Conservation (phyloP, 768 basidiomycete species). For the Galerina sulciceps region DNA sequence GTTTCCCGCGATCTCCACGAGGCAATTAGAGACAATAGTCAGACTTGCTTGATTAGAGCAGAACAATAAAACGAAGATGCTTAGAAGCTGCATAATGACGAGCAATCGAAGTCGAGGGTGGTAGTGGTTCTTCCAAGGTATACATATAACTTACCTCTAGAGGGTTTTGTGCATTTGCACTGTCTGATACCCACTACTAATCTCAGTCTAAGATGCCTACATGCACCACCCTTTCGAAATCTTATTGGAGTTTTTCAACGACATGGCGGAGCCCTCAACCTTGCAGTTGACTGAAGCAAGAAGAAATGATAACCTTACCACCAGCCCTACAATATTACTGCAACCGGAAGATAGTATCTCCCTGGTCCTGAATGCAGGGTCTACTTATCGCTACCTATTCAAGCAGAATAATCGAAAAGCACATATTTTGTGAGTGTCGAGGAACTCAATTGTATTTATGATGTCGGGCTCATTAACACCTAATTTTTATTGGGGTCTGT, state of each 20-base stretch:
- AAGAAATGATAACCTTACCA: conserved; percentile 24
- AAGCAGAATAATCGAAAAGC: conserved; percentile 42
- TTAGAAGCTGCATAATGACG: conserved; percentile 12
- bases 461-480: neutral
- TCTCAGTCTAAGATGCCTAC: conserved; percentile 39
- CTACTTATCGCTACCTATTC: conserved; percentile 50
- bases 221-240: conserved; percentile 59
- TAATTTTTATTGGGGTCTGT: neutral
- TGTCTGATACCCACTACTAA: too few relatives aligned
- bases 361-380: conserved; percentile 52
- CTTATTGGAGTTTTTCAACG: conserved; percentile 54
- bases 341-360: conserved; percentile 45
- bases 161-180: neutral
- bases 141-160: conserved; percentile 5
- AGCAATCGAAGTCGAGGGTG: conserved; percentile 14
- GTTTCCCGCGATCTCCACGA: conserved; percentile 9
- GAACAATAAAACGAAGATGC: conserved; percentile 32
- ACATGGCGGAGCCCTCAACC: conserved; percentile 42
- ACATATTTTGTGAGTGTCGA: conserved; percentile 47
- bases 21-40: conserved; percentile 8
- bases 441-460: neutral
- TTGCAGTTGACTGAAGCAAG: conserved; percentile 41
- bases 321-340: conserved; percentile 39
- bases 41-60: conserved; percentile 26
- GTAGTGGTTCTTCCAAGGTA: neutral